These are phyloP conservation scores for Marasmius oreades DNA, from an alignment of 1,284 basidiomycete genomes.

Conservation along the genomic window DNA sequence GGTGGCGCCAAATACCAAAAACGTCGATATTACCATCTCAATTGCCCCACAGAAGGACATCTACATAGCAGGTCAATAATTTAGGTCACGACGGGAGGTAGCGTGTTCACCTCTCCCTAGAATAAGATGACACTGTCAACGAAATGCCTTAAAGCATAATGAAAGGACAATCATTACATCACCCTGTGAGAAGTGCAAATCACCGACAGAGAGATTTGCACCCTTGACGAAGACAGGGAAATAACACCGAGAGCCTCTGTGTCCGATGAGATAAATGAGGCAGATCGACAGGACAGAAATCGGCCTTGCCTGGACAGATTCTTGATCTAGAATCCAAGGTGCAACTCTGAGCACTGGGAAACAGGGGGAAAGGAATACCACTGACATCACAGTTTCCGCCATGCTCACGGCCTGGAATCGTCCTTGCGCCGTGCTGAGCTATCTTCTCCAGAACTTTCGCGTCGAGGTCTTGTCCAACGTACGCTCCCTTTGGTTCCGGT, in stretches of 20 bases:
- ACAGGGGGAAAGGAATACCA: conserved; percentile 9
- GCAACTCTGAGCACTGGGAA: background rate
- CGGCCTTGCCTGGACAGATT: conserved; percentile 55
- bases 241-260: conserved; percentile 64
- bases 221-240: conserved; percentile 78
- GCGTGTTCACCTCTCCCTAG: conserved; percentile 49
- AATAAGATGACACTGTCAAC: conserved; percentile 6
- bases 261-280: conserved; percentile 1
- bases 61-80: conserved; percentile 23
- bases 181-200: conserved; percentile 80
- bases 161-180: conserved; percentile 45
- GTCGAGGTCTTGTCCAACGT: conserved; percentile 65
- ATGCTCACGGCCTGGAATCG: conserved; percentile 74
- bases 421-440: conserved; percentile 67
- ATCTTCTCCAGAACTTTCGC: conserved; percentile 52
- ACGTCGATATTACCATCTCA: conserved; percentile 51
- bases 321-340: conserved; percentile 51
- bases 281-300: conserved; percentile 8
- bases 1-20: background rate
- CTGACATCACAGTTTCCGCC: conserved; percentile 79
- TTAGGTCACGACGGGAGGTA: too few relatives aligned
- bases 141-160: background rate
- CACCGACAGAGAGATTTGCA: conserved; percentile 76
- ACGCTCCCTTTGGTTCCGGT: conserved; percentile 58
- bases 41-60: conserved; percentile 79